phyloP scores from a whole-genome alignment of 108 stramenopile genomes.

The Nitzschia palea region DNA sequence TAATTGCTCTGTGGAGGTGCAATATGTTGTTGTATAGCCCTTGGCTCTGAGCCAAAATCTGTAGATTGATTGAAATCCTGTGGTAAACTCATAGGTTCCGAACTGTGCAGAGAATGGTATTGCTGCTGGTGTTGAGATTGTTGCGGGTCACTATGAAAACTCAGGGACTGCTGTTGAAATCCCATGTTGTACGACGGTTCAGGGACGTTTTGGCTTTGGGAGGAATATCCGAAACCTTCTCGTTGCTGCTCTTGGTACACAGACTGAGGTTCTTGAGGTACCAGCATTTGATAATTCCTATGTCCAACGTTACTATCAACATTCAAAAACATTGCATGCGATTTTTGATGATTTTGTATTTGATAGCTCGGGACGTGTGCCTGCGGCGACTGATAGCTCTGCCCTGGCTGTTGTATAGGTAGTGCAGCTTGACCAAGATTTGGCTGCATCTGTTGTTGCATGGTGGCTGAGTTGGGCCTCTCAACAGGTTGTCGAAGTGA shows the following conservation, averaged over 20 bases:
- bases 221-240: background rate
- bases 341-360: background rate
- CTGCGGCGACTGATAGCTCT: background rate
- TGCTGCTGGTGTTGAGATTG: conserved; percentile 5
- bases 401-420: conserved; percentile 18
- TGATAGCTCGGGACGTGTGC: conserved; percentile 13
- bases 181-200: background rate
- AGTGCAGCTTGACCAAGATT: background rate
- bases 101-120: background rate
- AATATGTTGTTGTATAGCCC: background rate
- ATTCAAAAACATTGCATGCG: background rate
- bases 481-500: background rate
- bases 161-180: background rate
- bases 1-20: background rate
- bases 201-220: background rate
- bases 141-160: background rate
- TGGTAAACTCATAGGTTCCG: background rate
- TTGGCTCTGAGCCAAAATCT: background rate
- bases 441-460: conserved; percentile 19
- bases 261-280: no score
- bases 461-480: no score
- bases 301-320: no score
- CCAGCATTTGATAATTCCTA: no score
- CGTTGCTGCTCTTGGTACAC: conserved; percentile 3
- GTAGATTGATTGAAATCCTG: background rate